Conservation (phyloP, 345 rosid species). For the Passiflora organensis region DNA sequence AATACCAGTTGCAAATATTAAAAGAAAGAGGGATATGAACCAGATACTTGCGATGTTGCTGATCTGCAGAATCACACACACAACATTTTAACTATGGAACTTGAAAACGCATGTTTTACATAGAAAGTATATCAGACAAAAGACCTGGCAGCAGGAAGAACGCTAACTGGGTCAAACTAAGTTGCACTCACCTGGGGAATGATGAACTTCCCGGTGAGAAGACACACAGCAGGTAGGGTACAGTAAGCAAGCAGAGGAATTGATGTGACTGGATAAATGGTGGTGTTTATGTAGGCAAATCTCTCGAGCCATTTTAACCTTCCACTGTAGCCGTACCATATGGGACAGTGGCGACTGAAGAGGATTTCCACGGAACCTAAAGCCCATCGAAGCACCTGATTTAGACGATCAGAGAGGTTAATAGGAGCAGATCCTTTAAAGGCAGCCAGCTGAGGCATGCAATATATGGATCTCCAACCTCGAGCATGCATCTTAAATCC, state of each 20-base stretch:
- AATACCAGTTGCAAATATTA: conserved; percentile 38
- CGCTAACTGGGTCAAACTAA: too few species aligned
- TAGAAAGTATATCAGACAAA: background rate
- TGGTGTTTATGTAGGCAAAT: conserved; percentile 35
- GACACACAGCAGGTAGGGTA: conserved; percentile 37
- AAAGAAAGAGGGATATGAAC: conserved; percentile 35
- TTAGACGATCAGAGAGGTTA: conserved; percentile 39
- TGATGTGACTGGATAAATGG: conserved; percentile 38
- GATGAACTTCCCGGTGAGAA: conserved; percentile 42
- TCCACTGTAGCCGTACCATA: conserved; percentile 36
- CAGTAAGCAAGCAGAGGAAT: conserved; percentile 41
- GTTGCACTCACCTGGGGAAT: conserved; percentile 34
- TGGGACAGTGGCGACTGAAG: conserved; percentile 39
- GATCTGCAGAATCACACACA: conserved; percentile 29
- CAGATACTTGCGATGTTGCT: conserved; percentile 29
- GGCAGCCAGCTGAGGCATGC: conserved; percentile 37
- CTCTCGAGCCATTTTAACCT: conserved; percentile 35
- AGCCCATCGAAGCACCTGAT: conserved; percentile 47
- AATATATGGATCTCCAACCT: conserved; percentile 45
- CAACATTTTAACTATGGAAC: background rate
- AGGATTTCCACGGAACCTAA: conserved; percentile 41
- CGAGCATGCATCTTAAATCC: conserved; percentile 43
- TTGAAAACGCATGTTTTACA: background rate
- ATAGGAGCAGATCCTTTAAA: conserved; percentile 47
- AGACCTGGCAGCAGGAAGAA: too few species aligned